Evolutionary conservation across 306 rosid species (phyloP).

Genomic region (Acacia melanoxylon): DNA sequence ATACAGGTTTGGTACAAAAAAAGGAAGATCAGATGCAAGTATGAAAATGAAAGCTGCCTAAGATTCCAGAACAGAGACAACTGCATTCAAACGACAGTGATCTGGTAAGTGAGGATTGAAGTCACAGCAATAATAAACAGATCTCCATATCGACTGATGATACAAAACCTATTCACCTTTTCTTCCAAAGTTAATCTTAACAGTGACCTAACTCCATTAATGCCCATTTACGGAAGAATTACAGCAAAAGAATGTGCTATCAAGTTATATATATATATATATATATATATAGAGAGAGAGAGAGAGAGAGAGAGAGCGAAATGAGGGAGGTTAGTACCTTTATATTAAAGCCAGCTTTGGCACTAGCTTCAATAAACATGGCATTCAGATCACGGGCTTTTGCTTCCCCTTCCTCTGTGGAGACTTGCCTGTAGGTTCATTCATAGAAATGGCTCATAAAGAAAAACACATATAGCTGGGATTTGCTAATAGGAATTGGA

Average conservation of each 20-base stretch:
- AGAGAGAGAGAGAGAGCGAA: too few relatives aligned
- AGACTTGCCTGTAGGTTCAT: conserved; percentile 58
- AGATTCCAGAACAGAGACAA: neutral
- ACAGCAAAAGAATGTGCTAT: neutral
- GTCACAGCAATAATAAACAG: neutral
- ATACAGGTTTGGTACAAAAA: conserved; percentile 16
- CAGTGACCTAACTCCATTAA: neutral
- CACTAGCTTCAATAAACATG: conserved; percentile 79
- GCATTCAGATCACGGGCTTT: conserved; percentile 68
- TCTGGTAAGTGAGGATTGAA: neutral
- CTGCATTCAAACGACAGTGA: conserved; percentile 7
- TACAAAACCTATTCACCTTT: neutral
- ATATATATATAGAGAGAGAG: too few relatives aligned
- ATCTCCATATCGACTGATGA: neutral
- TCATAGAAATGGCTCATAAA: conserved; percentile 3
- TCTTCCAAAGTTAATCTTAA: conserved; percentile 21
- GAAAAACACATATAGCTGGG: neutral
- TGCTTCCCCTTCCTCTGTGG: conserved; percentile 83
- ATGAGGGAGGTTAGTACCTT: conserved; percentile 43
- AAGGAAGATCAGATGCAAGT: neutral
- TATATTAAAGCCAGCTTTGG: conserved; percentile 85
- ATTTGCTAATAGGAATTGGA: neutral
- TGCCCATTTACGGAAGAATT: conserved; percentile 13
- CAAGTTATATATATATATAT: too few relatives aligned
- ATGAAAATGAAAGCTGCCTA: neutral